These are phyloP conservation scores for Plasmodium coatneyi DNA, from an alignment of 169 alveolate genomes.

Conservation along the genomic window DNA sequence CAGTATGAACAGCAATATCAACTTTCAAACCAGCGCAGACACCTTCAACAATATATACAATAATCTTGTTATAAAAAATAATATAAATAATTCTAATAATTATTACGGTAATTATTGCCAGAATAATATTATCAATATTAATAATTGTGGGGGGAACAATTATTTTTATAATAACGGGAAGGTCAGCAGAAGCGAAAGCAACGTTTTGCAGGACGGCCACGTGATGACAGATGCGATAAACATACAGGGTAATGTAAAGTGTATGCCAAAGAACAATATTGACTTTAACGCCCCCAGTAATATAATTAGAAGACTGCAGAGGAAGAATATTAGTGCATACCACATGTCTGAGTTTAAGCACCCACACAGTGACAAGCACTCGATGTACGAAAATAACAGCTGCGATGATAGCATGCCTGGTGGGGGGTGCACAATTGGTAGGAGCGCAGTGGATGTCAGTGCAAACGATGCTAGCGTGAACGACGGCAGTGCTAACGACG, in stretches of 20 bases:
- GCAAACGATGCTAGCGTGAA: neutral
- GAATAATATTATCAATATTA: constrained; percentile 21
- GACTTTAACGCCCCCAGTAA: neutral
- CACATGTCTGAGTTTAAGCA: constrained; percentile 2
- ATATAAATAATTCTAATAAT: constrained; percentile 18
- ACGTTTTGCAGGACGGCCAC: neutral
- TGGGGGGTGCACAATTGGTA: neutral
- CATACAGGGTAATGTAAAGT: neutral
- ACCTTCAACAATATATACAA: constrained; percentile 16
- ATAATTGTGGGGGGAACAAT: constrained; percentile 17
- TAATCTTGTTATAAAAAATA: constrained; percentile 13
- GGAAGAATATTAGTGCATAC: neutral
- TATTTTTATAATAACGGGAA: constrained; percentile 5
- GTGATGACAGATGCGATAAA: neutral
- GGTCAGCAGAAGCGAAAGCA: neutral
- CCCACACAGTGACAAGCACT: neutral
- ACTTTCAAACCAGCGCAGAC: constrained; percentile 3
- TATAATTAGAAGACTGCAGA: neutral
- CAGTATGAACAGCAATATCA: constrained; percentile 13
- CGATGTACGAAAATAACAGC: neutral
- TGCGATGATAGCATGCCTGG: neutral
- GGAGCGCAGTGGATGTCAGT: neutral
- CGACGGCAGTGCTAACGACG: too few species aligned
- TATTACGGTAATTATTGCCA: constrained; percentile 25
- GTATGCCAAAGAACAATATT: neutral